phyloP scores from a whole-genome alignment of 805 yeast species.

The Cyberlindnera mississippiensis region DNA sequence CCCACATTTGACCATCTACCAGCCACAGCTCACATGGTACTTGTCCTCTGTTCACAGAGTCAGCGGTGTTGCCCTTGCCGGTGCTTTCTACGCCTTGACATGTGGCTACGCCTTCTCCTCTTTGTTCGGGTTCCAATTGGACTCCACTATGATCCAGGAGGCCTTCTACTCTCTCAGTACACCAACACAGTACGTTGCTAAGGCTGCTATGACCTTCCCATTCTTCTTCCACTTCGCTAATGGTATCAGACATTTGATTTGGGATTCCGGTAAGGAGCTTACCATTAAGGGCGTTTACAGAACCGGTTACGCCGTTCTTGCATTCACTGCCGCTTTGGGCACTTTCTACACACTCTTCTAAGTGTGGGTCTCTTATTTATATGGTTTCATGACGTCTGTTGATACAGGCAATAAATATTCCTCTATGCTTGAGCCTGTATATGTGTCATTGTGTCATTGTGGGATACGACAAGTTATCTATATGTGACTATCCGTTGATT shows the following conservation, averaged over 20 bases:
- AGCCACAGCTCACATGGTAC: constrained; percentile 85
- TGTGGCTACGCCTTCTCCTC: constrained; percentile 70
- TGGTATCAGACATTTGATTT: constrained; percentile 88
- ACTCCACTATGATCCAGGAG: constrained; percentile 32
- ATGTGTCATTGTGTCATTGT: too few relatives aligned
- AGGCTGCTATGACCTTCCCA: constrained; percentile 73
- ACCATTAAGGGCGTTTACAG: constrained; percentile 84
- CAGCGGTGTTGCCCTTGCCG: constrained; percentile 80
- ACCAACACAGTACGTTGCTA: constrained; percentile 55
- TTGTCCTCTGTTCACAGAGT: constrained; percentile 83
- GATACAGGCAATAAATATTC: constrained; percentile 1
- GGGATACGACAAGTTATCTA: too few relatives aligned
- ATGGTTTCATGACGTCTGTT: constrained; percentile 1
- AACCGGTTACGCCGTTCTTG: constrained; percentile 85
- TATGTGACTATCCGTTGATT: too few relatives aligned
- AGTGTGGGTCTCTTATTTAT: neutral
- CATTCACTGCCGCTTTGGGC: constrained; percentile 53
- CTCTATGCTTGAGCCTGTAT: too few relatives aligned
- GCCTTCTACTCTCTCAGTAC: constrained; percentile 55
- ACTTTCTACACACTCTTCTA: constrained; percentile 35
- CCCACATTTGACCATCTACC: constrained; percentile 85
- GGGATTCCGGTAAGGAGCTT: constrained; percentile 87
- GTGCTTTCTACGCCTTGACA: constrained; percentile 73
- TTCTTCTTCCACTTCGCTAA: constrained; percentile 83
- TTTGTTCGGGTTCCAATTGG: constrained; percentile 47